Percentiles rank a stretch among this genome's conserved stretches.
These are phyloP conservation scores for Cladosporium halotolerans DNA, from an alignment of 2,329 filamentous ascomycete species.

Conservation along the genomic window DNA sequence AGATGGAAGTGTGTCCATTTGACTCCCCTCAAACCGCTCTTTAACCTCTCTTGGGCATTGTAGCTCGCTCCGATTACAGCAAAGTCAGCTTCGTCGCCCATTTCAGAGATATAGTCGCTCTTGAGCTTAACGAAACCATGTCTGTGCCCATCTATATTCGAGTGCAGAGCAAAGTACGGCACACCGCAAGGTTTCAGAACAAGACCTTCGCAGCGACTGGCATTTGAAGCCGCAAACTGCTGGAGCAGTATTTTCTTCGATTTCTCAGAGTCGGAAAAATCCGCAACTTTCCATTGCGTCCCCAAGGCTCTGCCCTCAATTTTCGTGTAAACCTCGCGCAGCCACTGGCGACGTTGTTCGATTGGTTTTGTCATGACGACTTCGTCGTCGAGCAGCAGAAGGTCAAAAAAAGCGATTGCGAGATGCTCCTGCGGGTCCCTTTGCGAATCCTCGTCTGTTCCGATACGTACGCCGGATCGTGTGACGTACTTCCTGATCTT, in stretches of 20 bases:
- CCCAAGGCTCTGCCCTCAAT: conserved; percentile 60
- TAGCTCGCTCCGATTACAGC: conserved; percentile 70
- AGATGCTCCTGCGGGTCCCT: conserved; percentile 50
- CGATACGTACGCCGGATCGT: conserved; percentile 64
- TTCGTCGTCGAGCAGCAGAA: conserved; percentile 52
- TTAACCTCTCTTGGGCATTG: conserved; percentile 55
- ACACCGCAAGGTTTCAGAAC: conserved; percentile 65
- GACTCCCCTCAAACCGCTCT: conserved; percentile 43
- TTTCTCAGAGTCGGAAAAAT: conserved; percentile 50
- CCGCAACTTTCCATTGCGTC: conserved; percentile 59
- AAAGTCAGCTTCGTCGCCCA: conserved; percentile 80
- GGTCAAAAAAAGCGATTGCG: conserved; percentile 57
- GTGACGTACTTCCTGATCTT: conserved; percentile 75
- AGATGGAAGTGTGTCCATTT: conserved; percentile 76
- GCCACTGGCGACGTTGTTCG: conserved; percentile 53
- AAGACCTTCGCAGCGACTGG: conserved; percentile 65
- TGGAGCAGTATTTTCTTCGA: conserved; percentile 53
- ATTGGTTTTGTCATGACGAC: conserved; percentile 48
- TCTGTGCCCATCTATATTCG: conserved; percentile 15
- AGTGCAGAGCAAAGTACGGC: conserved; percentile 58
- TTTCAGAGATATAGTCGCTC: conserved; percentile 71
- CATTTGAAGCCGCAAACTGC: conserved; percentile 62
- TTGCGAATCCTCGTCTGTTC: conserved; percentile 62
- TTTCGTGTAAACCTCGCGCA: conserved; percentile 51
- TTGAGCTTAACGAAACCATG: conserved; percentile 68